Evolutionary conservation across 768 basidiomycete genomes (phyloP).

Genomic region (Mycena belliarum): DNA sequence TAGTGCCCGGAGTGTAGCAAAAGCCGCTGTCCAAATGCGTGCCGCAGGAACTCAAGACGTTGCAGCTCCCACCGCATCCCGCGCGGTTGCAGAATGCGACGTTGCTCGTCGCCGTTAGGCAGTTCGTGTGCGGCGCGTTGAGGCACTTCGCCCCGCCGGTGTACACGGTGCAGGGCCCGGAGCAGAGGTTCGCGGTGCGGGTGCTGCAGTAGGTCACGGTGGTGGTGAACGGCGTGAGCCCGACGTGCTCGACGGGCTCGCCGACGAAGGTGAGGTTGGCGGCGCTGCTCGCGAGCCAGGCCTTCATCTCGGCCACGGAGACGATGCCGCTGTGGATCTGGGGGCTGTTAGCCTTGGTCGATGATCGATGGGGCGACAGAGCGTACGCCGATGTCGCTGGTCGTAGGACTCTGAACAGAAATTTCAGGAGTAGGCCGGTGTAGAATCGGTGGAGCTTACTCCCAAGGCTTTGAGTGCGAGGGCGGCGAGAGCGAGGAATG

Average conservation of each 20-base stretch:
- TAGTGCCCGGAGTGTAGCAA: slow-evolving; percentile 32
- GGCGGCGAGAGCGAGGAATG: too few species aligned
- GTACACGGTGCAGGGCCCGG: slow-evolving; percentile 33
- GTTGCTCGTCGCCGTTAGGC: slow-evolving; percentile 31
- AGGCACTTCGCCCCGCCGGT: slow-evolving; percentile 30
- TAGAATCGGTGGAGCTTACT: too few species aligned
- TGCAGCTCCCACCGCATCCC: slow-evolving; percentile 29
- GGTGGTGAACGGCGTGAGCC: slow-evolving; percentile 2
- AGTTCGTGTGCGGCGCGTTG: slow-evolving; percentile 30
- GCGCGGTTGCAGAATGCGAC: slow-evolving; percentile 30
- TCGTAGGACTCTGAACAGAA: too few species aligned
- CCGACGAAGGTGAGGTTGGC: neutral
- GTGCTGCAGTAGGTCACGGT: slow-evolving; percentile 32
- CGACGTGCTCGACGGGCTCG: neutral
- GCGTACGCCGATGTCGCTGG: too few species aligned
- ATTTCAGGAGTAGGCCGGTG: too few species aligned
- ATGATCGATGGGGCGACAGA: too few species aligned
- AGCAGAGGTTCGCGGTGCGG: slow-evolving; percentile 26
- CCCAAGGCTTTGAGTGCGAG: too few species aligned
- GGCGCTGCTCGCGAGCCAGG: neutral
- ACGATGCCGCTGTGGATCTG: neutral
- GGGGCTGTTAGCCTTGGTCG: too few species aligned
- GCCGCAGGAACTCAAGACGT: slow-evolving; percentile 24
- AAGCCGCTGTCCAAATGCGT: slow-evolving; percentile 27
- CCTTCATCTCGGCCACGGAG: neutral